phyloP scores from a whole-genome alignment of 1,284 basidiomycete species.

The Ustilago sp. region DNA sequence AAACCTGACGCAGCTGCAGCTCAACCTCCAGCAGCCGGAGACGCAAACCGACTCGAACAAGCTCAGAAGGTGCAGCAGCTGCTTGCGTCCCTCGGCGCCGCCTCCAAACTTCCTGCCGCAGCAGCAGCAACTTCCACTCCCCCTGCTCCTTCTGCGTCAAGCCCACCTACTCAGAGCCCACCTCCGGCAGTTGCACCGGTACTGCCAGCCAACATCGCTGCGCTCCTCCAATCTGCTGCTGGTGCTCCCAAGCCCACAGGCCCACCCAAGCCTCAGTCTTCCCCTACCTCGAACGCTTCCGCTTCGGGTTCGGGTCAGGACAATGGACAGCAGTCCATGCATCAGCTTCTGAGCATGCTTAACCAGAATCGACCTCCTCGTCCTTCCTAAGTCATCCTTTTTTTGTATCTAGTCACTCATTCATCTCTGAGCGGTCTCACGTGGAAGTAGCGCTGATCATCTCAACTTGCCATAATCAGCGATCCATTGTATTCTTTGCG shows the following conservation, averaged over 20 bases:
- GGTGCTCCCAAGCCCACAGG: slow-evolving; percentile 42
- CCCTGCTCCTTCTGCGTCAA: slow-evolving; percentile 20
- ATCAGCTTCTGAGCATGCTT: slow-evolving; percentile 49
- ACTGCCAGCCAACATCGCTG: slow-evolving; percentile 55
- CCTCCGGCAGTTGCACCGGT: slow-evolving; percentile 25
- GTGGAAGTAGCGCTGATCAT: not conserved
- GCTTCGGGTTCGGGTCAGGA: slow-evolving; percentile 17
- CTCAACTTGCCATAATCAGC: not conserved
- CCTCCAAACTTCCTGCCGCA: slow-evolving; percentile 30
- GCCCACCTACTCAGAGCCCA: slow-evolving; percentile 27
- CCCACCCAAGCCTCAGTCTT: slow-evolving; percentile 46
- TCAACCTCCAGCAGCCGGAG: slow-evolving; percentile 12
- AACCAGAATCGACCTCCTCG: slow-evolving; percentile 46
- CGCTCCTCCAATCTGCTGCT: slow-evolving; percentile 48
- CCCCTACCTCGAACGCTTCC: slow-evolving; percentile 17
- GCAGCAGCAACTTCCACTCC: slow-evolving; percentile 26
- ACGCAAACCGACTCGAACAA: slow-evolving; percentile 64
- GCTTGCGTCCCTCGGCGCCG: slow-evolving; percentile 59
- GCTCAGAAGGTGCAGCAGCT: slow-evolving; percentile 69
- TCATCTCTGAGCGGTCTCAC: not conserved
- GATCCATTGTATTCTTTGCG: not conserved
- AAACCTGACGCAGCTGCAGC: slow-evolving; percentile 1
- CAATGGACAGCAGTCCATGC: slow-evolving; percentile 46
- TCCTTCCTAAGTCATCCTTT: slow-evolving; percentile 17
- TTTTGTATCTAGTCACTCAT: not conserved